These are phyloP conservation scores for Solanum corneliomulleri DNA, from an alignment of 257 asterid genomes.

Conservation along the genomic window DNA sequence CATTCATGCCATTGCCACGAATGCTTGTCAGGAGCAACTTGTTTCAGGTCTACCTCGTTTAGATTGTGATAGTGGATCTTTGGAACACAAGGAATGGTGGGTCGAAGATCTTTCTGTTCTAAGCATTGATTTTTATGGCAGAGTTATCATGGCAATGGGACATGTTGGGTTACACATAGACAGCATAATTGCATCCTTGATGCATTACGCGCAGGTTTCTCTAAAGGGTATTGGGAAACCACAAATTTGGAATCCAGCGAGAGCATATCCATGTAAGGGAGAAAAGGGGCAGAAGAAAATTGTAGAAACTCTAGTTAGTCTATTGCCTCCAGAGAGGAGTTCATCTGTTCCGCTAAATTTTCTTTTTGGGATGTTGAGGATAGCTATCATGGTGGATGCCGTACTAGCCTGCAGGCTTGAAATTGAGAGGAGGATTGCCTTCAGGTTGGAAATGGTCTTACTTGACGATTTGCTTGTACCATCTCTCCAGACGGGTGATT, in stretches of 20 bases:
- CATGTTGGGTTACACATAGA: slow-evolving; percentile 35
- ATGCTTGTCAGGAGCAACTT: slow-evolving; percentile 52
- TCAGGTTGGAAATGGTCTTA: slow-evolving; percentile 37
- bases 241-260: slow-evolving; percentile 52
- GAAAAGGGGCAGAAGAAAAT: slow-evolving; percentile 33
- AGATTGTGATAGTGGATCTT: slow-evolving; percentile 24
- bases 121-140: slow-evolving; percentile 30
- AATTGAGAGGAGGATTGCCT: slow-evolving; percentile 47
- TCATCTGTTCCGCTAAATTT: slow-evolving; percentile 35
- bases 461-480: slow-evolving; percentile 60
- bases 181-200: slow-evolving; percentile 37
- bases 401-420: slow-evolving; percentile 32
- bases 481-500: slow-evolving; percentile 35
- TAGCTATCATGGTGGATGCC: slow-evolving; percentile 47
- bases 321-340: slow-evolving; percentile 38
- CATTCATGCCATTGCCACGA: slow-evolving; percentile 31
- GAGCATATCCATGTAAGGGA: slow-evolving; percentile 9
- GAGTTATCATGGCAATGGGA: slow-evolving; percentile 38
- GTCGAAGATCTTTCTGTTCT: slow-evolving; percentile 39
- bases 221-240: slow-evolving; percentile 47
- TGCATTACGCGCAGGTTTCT: slow-evolving; percentile 46
- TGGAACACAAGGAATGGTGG: slow-evolving; percentile 55
- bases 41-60: slow-evolving; percentile 39
- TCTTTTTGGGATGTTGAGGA: slow-evolving; percentile 50
- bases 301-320: slow-evolving; percentile 33